phyloP scores from a whole-genome alignment of 2,329 filamentous ascomycete genomes.

The Aspergillus sp. region DNA sequence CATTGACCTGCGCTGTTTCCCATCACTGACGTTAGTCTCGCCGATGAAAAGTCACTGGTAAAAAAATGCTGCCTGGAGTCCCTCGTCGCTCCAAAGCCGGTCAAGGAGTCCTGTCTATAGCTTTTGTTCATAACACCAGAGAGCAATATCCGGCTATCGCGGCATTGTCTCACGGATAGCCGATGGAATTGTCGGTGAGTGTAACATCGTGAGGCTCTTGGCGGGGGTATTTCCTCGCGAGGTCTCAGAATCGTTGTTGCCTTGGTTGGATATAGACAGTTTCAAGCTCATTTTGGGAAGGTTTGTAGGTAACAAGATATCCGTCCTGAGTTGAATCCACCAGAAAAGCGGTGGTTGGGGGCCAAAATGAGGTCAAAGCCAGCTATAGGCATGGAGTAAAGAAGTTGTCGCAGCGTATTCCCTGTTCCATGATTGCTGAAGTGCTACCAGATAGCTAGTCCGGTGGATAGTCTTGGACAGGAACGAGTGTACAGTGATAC shows the following conservation, averaged over 20 bases:
- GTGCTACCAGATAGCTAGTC: neutral
- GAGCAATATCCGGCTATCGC: neutral
- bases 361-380: neutral
- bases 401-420: neutral
- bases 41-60: too few relatives aligned
- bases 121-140: neutral
- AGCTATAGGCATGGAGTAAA: neutral
- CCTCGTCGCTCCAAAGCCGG: too few relatives aligned
- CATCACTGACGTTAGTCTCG: too few relatives aligned
- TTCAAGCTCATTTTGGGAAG: neutral
- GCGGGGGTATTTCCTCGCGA: neutral
- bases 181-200: neutral
- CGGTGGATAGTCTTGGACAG: neutral
- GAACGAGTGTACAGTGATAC: neutral
- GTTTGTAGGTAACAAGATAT: neutral
- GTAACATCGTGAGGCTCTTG: neutral
- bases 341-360: neutral
- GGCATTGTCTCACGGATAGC: neutral
- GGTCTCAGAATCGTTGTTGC: neutral
- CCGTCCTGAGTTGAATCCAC: neutral
- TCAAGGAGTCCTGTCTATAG: too few relatives aligned
- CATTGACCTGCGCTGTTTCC: too few relatives aligned
- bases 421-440: neutral
- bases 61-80: too few relatives aligned
- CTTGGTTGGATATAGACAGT: neutral